A percentile compares a stretch with the other conserved stretches of the same genome.
phyloP scores from a whole-genome alignment of 2,329 filamentous ascomycete species.

The Bipolaris bicolor region DNA sequence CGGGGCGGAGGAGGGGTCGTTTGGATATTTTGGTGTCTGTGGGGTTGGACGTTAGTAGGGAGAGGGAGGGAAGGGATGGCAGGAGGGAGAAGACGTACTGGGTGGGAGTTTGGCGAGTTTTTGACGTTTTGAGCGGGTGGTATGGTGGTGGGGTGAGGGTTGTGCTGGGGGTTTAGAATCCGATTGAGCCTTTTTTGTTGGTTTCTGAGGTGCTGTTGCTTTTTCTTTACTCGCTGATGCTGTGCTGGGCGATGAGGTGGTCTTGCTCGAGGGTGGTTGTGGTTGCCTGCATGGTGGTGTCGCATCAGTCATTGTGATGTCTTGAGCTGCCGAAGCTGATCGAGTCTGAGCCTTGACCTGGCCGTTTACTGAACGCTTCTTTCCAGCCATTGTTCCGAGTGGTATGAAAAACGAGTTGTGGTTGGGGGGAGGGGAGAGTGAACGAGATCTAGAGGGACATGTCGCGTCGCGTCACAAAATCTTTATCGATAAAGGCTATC shows the following conservation, averaged over 20 bases:
- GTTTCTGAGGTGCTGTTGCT: neutral
- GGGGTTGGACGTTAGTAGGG: neutral
- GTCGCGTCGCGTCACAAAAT: constrained; percentile 23
- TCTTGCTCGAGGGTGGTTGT: constrained; percentile 18
- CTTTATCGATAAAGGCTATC: constrained; percentile 22
- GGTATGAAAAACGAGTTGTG: neutral
- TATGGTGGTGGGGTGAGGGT: neutral
- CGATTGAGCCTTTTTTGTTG: neutral
- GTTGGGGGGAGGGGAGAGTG: neutral
- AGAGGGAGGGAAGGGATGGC: neutral
- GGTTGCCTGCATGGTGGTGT: constrained; percentile 24
- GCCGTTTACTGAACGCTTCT: constrained; percentile 36
- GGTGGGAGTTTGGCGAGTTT: constrained; percentile 32
- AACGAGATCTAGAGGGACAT: neutral
- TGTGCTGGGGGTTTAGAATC: constrained; percentile 4
- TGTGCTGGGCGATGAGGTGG: constrained; percentile 4
- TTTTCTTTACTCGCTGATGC: neutral
- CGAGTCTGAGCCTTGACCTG: constrained; percentile 24
- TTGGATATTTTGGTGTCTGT: constrained; percentile 44
- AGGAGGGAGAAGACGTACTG: constrained; percentile 22
- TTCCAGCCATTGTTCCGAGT: constrained; percentile 24
- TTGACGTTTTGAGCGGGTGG: constrained; percentile 5
- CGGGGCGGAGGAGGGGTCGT: constrained; percentile 64
- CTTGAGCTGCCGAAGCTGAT: neutral
- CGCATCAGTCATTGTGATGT: constrained; percentile 12